Conservation (phyloP, 768 basidiomycete species). For the Lactifluus rugatus region DNA sequence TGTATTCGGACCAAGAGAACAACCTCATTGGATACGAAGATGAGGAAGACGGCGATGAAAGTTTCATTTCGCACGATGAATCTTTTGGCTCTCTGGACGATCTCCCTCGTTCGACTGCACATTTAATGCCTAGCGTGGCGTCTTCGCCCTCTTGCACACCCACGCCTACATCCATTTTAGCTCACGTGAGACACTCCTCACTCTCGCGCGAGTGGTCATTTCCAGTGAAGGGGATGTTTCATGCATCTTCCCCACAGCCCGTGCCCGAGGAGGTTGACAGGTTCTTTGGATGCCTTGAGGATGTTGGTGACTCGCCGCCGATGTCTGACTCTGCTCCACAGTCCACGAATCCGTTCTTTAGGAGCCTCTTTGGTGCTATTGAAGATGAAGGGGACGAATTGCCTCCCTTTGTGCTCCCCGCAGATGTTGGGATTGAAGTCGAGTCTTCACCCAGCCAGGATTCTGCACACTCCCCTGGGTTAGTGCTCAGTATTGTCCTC, state of each 20-base stretch:
- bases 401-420: constrained; percentile 42
- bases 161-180: constrained; percentile 20
- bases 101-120: constrained; percentile 26
- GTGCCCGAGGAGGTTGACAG: constrained; percentile 48
- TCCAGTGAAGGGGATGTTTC: constrained; percentile 19
- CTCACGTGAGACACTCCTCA: constrained; percentile 32
- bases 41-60: constrained; percentile 60
- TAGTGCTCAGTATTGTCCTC: constrained; percentile 31
- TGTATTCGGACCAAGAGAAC: constrained; percentile 42
- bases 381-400: constrained; percentile 41
- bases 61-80: constrained; percentile 29
- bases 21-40: constrained; percentile 61
- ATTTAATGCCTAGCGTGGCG: constrained; percentile 26
- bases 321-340: constrained; percentile 29
- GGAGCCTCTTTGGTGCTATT: constrained; percentile 34
- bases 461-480: constrained; percentile 26
- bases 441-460: constrained; percentile 25
- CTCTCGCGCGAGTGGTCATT: constrained; percentile 69
- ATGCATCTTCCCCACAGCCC: constrained; percentile 20
- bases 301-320: constrained; percentile 42
- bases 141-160: constrained; percentile 25
- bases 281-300: constrained; percentile 64
- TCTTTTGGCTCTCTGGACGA: constrained; percentile 24
- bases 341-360: constrained; percentile 48
- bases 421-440: constrained; percentile 33